Base-by-base conservation (phyloP, 2,329 filamentous ascomycete genomes). In the Hymenoscyphus scutula region DNA sequence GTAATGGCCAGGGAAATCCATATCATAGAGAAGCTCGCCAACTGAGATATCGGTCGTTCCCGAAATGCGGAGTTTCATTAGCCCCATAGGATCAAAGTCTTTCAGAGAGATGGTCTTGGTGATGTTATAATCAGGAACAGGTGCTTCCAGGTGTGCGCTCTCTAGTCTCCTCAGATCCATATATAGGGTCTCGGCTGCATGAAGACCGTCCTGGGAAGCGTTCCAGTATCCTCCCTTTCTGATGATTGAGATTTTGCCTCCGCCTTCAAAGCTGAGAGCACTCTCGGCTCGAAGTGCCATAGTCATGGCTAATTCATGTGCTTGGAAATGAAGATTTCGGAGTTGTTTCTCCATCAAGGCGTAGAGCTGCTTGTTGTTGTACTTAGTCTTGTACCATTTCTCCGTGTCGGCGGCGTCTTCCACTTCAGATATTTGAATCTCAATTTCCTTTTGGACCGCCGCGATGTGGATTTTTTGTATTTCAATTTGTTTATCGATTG, bases 1-100 rank as follows among this genome's bases (percentile, higher is more conserved):
- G 67, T 77, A 78, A 6, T 55, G 53, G 17, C 53, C 53, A 7
- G 77, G 77, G 62, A 72, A 77, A 69, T 77, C 76, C 41, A 77
- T 64, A 66, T 78, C 76, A 63, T 74, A 77, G 5, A 75, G 38
- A 5, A 64, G 34, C 65, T 79, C 76, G 6, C 72, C 69, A 15
- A 78, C 17, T 29, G 62, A 48, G 59, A 77, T 73, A 15, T 61
- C 58, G 30, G 53, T 57, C 3, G 11, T 58, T 7, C 71, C 74
- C 10, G 29, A 60, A 32, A 62, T 48, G 11, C 70, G 67, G 5
- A 77, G 64, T 5, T 56, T 11, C 0, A 76, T 32, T 2, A 77
- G 69, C 0, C 69, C 66, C 7, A 67, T 19, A 1, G 75, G 74
- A 34, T 65, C 45, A 17, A 72, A 7, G 57, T 73, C 72, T 1